Conservation (phyloP, 306 rosid genomes). For the Boehmeria nivea region DNA sequence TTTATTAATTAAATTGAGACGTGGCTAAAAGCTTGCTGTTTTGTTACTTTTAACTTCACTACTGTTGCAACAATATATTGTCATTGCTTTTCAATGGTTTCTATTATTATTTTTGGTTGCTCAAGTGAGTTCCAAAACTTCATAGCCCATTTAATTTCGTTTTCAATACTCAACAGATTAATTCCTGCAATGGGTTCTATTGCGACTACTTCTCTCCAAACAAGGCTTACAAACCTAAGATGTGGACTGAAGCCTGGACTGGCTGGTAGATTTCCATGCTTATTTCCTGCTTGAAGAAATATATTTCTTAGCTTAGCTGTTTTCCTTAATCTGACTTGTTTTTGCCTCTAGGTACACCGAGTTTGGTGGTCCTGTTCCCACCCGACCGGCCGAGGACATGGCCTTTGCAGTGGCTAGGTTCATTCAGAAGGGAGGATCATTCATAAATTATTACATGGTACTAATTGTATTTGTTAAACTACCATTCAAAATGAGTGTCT, state of each 20-base stretch:
- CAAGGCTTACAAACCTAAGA: constrained; percentile 91
- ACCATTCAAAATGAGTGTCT: background rate
- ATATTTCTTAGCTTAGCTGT: constrained; percentile 8
- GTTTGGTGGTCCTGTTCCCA: constrained; percentile 93
- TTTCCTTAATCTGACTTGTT: constrained; percentile 3
- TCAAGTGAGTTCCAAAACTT: constrained; percentile 5
- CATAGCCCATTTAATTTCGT: no score
- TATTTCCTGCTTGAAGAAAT: constrained; percentile 12
- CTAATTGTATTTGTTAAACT: constrained; percentile 19
- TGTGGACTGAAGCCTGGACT: constrained; percentile 99
- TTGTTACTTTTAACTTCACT: no score
- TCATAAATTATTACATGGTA: constrained; percentile 93
- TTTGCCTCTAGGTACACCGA: constrained; percentile 64
- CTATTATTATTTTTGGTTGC: no score
- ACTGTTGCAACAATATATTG: no score
- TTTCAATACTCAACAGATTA: no score
- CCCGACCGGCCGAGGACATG: constrained; percentile 88
- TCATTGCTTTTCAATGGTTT: no score
- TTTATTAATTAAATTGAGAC: no score
- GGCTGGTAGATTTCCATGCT: constrained; percentile 60
- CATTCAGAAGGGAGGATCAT: constrained; percentile 92
- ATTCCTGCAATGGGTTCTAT: constrained; percentile 93
- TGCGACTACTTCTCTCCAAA: constrained; percentile 95
- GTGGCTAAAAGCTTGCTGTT: no score
- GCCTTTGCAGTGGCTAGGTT: constrained; percentile 93